Conservation (phyloP, 1,284 basidiomycete species). For the Volvariella volvacea region DNA sequence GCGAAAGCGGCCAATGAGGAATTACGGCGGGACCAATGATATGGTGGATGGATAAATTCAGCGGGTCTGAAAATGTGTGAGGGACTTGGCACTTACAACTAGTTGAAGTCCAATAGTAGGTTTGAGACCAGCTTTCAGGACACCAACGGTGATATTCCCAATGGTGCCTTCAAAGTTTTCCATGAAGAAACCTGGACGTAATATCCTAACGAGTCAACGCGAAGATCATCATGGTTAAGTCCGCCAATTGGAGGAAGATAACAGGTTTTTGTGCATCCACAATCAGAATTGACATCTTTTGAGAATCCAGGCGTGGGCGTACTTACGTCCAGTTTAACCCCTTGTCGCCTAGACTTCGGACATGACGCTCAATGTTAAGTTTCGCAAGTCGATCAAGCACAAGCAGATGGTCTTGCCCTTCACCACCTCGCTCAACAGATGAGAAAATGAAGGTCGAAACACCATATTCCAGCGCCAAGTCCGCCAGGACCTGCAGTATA, state of each 20-base stretch:
- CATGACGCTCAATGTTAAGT: constrained; percentile 30
- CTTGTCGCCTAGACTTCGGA: constrained; percentile 24
- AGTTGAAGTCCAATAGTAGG: constrained; percentile 25
- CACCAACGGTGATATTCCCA: constrained; percentile 25
- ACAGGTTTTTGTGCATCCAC: too few species aligned
- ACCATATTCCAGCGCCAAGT: constrained; percentile 26
- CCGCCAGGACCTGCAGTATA: constrained; percentile 26
- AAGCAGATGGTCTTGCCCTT: constrained; percentile 23
- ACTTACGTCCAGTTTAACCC: constrained; percentile 30
- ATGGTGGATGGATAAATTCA: not conserved
- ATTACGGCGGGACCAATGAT: too few species aligned
- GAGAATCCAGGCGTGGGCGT: constrained; percentile 7
- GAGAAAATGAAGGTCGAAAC: constrained; percentile 29
- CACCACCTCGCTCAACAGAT: constrained; percentile 28
- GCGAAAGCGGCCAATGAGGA: too few species aligned
- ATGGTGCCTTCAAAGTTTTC: constrained; percentile 34
- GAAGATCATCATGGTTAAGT: too few species aligned
- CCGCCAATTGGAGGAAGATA: too few species aligned
- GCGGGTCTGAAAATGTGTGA: too few species aligned
- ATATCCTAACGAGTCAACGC: too few species aligned
- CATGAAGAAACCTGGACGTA: constrained; percentile 28
- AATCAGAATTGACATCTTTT: too few species aligned
- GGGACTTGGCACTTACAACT: constrained; percentile 22
- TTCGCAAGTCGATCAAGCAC: constrained; percentile 26
- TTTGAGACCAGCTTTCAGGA: constrained; percentile 26